Base-by-base conservation (phyloP, 2,329 filamentous ascomycete species). In the Apiospora kogelbergensis region DNA sequence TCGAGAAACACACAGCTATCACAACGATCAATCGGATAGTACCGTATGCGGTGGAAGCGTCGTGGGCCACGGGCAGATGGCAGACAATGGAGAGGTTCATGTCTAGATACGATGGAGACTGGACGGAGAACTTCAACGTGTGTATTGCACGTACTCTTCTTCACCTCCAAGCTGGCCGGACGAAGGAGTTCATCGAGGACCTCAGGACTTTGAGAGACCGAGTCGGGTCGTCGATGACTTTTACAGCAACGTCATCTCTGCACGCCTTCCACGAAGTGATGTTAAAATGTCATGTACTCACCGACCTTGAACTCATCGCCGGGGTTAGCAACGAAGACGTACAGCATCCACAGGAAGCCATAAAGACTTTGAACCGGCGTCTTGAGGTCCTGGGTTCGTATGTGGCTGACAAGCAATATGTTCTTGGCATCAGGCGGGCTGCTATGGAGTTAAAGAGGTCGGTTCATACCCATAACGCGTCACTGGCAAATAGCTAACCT, bases 361-460 rank as follows among this genome's bases (percentile, higher is more conserved):
- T 91, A 7, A 83, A 85, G 66, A 85, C 85, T 26, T 79, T 98
- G 6, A 86, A 92, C 70, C 89, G 91, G 63, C 90, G 96, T n/a
- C 83, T 99, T n/a, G 93, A 95, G 73, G 87, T 97, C 1, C 84
- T 99, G 2, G 96, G 97, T 0, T 93, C 94, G 1, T 97, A 96
- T 75, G 91, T 95, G 45, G 89, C 90, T 67, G 95, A 99, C 78
- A 99, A 99, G 78, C 95, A 98, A 77, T 98, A 97, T 77, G 81
- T 99, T 11, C 84, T 99, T 37, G 93, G 94, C 1, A 86, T 98
- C 48, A 89, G 95, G 68, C 88, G 96, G 73, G 95, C 96, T 30
- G 89, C 92, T 0, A 97, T 99, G 93, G 90, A 95, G 73, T 79
- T 97, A 68, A 89, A 90, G 71, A 83, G 85, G 90, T 92, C 83